Evolutionary conservation across 805 yeast species (phyloP), one percentile per base, ranked within the genome.

Genomic region (Candida verbasci): DNA sequence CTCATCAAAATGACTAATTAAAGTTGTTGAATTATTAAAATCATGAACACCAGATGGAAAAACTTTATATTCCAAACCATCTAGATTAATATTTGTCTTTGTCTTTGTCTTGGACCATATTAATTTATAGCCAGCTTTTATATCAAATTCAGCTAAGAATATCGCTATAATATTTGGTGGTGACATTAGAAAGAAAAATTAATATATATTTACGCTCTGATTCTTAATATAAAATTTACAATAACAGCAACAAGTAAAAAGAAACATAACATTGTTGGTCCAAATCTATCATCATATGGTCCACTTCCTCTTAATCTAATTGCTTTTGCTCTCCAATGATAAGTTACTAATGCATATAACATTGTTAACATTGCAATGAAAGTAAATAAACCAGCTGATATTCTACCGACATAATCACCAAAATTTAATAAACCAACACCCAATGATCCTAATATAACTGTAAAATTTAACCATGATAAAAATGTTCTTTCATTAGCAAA

Each of bases 291-390:
- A 56, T 93, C 99, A 58, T 93, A 93, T n/a, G 98, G 98, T 32
- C 98, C 98, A 10, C 95, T 80, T 28, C 98, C 98, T 64, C 97
- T 82, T 65, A 91, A 76, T 63, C 99, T 82, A 49, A 93, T 93
- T 41, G 98, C 98, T 57, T 89, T 87, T 1, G 98, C 98, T 71
- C 99, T 86, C 98, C 98, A 94, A 64, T 93, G 99, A 62, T 93
- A 93, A 9, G 97, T 93, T 32, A 87, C 75, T 44, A 93, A 74
- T 1, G 99, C 98, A 54, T 93, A 93, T 3, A 82, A 74, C 99
- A 93, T 93, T 17, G 98, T 91, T 46, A 86, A 87, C 97, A 93
- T 91, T 45, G 98, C 95, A 38, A 93, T 89, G 43, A 91, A 71
- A 3, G 98, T 94, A 72, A 93, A 93, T 39, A 93, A 70, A 4